Evolutionary conservation across 495 filamentous ascomycete genomes (phyloP), one percentile per base, ranked within the genome.

Genomic region (Podospora sp.): DNA sequence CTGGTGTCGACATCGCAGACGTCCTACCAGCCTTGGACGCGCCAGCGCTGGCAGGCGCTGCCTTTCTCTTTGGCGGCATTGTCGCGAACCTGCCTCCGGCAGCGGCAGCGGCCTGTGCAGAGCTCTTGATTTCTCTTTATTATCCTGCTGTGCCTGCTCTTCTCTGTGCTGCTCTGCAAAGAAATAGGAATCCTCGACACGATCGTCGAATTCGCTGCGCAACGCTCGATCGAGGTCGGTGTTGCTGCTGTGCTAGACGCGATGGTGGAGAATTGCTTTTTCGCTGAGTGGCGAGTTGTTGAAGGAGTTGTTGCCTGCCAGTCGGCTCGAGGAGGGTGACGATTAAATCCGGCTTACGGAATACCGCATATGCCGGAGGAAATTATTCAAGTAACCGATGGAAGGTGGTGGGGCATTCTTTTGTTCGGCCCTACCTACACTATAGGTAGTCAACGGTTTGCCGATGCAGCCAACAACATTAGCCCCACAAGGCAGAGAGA

Each of bases 41-140:
- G n/a, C 83, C 86, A 16, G 60, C 60, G 67, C 81, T 80, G 68
- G 81, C 84, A 66, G 80, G 84, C 67, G 86, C 77, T 59, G 91
- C 91, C 80, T 95, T 94, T 76, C 92, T 86, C 80, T 95, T 95
- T 8, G 85, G 82, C 55, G 90, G 88, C 91, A 94, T 93, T 62
- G 69, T 77, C 66, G 64, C 69, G 18, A 20, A 62, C 16, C 29
- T 46, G 35, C n/a, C 46, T 59, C 26, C 29, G 29, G 22, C 20
- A 21, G 60, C 26, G 21, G 49, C 58, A 22, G 57, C 26, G 46
- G 18, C 26, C 16, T 27, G 62, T 26, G 52, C 40, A 11, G 40
- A 18, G 3, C 52, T 55, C 52, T 24, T 27, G 36, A 21, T 66
- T 35, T 58, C 18, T 29, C 36, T 63, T 56, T 40, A 35, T 63